Percentiles rank a stretch among this genome's conserved stretches.
Conservation (phyloP, 345 rosid species). For the Angophora floribunda region DNA sequence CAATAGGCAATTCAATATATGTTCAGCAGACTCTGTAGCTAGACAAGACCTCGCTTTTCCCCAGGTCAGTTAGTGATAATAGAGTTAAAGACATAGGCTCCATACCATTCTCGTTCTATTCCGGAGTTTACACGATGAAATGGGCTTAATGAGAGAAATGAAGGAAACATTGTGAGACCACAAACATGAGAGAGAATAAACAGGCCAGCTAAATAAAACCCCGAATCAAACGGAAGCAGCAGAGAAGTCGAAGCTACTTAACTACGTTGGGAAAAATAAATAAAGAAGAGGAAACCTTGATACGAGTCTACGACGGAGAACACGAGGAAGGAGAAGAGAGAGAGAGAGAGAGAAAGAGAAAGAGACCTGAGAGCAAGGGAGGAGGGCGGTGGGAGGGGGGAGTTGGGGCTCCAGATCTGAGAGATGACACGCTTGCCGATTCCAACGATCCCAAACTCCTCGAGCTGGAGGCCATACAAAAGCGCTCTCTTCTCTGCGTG, state of each 20-base stretch:
- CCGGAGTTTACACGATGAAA: background rate
- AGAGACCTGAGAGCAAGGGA: background rate
- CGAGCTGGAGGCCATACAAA: conserved; percentile 27
- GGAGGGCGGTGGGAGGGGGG: background rate
- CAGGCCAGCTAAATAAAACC: background rate
- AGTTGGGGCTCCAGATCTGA: conserved; percentile 19
- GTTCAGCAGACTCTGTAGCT: background rate
- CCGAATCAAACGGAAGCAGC: background rate
- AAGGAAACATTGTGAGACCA: background rate
- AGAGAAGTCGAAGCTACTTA: background rate
- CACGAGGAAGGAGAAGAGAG: background rate
- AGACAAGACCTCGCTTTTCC: background rate
- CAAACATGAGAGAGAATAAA: background rate
- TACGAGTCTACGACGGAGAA: background rate
- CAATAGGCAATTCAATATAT: background rate
- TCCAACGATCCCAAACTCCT: conserved; percentile 12
- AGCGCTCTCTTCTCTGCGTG: background rate
- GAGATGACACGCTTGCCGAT: conserved; percentile 20
- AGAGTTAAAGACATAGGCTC: background rate
- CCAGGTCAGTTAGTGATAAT: background rate
- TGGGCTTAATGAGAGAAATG: background rate
- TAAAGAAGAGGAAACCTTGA: background rate
- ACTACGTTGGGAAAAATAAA: background rate
- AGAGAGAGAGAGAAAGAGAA: background rate
- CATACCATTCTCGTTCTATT: background rate